Evolutionary conservation across 495 filamentous ascomycete genomes (phyloP).

Genomic region (Xylaria telfairii): DNA sequence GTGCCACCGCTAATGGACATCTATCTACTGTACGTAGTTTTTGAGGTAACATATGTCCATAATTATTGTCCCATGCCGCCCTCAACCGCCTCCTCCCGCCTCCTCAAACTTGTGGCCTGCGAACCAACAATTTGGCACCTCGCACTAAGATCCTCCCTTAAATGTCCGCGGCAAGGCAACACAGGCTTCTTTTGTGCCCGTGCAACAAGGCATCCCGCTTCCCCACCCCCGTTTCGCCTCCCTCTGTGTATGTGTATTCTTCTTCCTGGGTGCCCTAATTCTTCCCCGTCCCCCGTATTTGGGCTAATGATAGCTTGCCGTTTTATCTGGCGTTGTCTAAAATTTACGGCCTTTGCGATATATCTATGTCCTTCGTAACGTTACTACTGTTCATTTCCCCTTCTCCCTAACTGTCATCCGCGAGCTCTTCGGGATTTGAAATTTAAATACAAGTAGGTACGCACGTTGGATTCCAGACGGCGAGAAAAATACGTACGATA

Average conservation of each 20-base stretch:
- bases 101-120: constrained; percentile 4
- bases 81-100: background rate
- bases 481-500: background rate
- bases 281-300: constrained; percentile 13
- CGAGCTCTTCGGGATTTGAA: constrained; percentile 12
- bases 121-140: constrained; percentile 27
- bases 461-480: background rate
- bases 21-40: background rate
- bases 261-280: background rate
- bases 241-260: constrained; percentile 17
- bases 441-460: background rate
- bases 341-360: background rate
- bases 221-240: background rate
- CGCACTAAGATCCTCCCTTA: constrained; percentile 19
- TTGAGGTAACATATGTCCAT: background rate
- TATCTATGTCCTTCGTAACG: constrained; percentile 2
- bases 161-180: constrained; percentile 20
- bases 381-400: background rate
- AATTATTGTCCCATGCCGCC: background rate
- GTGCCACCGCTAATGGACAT: background rate
- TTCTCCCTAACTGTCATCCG: background rate
- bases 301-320: constrained; percentile 18
- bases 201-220: constrained; percentile 1
- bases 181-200: constrained; percentile 1
- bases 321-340: constrained; percentile 2